Evolutionary conservation across 2,329 filamentous ascomycete species (phyloP).

Genomic region (Claviceps pazoutovae): DNA sequence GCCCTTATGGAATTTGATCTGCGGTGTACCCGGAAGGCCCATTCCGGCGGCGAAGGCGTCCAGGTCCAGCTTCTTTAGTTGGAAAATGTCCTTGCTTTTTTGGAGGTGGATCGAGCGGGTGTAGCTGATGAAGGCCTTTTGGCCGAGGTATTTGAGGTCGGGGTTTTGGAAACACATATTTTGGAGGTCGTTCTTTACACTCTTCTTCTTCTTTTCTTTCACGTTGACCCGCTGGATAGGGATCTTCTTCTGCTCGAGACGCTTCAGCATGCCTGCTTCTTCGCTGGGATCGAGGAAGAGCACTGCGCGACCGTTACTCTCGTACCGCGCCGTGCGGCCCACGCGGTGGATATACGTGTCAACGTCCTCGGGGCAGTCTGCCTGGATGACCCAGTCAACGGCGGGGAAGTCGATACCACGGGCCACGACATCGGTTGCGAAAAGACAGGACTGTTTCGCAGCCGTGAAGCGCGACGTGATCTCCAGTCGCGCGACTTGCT

Average conservation of each 20-base stretch:
- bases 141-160: slow-evolving; percentile 84
- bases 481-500: slow-evolving; percentile 75
- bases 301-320: slow-evolving; percentile 75
- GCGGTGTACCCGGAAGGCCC: slow-evolving; percentile 78
- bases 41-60: slow-evolving; percentile 77
- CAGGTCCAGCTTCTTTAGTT: slow-evolving; percentile 67
- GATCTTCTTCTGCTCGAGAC: slow-evolving; percentile 79
- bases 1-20: slow-evolving; percentile 86
- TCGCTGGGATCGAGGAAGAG: slow-evolving; percentile 87
- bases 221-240: slow-evolving; percentile 78
- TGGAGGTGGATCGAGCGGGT: slow-evolving; percentile 74
- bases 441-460: slow-evolving; percentile 73
- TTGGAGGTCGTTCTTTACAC: slow-evolving; percentile 72
- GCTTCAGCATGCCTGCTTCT: slow-evolving; percentile 77
- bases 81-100: slow-evolving; percentile 83
- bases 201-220: slow-evolving; percentile 76
- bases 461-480: slow-evolving; percentile 73
- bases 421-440: slow-evolving; percentile 90
- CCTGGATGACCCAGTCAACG: slow-evolving; percentile 97
- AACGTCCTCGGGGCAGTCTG: slow-evolving; percentile 91
- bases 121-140: slow-evolving; percentile 92
- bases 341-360: slow-evolving; percentile 98
- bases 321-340: slow-evolving; percentile 85
- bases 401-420: slow-evolving; percentile 90
- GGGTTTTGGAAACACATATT: slow-evolving; percentile 94